Evolutionary conservation across 805 yeast genomes (phyloP).

Genomic region (Lipomyces chichibuensis): DNA sequence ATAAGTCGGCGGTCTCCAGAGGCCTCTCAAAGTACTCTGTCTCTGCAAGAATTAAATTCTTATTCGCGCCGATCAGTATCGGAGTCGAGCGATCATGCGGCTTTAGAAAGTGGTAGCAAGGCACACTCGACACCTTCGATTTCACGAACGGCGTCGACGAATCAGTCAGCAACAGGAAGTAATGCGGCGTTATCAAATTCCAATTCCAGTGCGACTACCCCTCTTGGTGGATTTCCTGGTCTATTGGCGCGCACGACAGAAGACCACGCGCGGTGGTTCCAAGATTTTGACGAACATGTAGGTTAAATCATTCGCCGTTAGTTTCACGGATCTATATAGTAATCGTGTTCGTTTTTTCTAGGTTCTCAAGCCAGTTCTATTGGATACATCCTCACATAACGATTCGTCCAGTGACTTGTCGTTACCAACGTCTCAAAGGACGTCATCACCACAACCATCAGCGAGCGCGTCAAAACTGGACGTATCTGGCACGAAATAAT

Average conservation of each 20-base stretch:
- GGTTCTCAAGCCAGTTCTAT: conserved; percentile 33
- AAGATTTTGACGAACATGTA: conserved; percentile 89
- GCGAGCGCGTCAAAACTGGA: neutral
- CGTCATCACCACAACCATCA: neutral
- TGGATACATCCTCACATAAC: conserved; percentile 16
- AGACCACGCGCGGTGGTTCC: conserved; percentile 88
- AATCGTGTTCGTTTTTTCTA: neutral
- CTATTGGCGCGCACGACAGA: conserved; percentile 46
- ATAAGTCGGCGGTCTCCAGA: conserved; percentile 17
- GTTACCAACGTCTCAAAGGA: neutral
- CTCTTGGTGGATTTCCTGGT: conserved; percentile 18
- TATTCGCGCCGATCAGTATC: conserved; percentile 2
- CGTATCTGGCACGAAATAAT: neutral
- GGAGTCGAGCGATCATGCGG: neutral
- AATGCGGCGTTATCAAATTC: conserved; percentile 15
- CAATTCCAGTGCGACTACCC: conserved; percentile 5
- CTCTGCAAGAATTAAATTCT: conserved; percentile 2
- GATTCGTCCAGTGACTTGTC: neutral
- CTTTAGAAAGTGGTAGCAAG: conserved; percentile 5
- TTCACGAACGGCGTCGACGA: conserved; percentile 32
- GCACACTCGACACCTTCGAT: conserved; percentile 35
- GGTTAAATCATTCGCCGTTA: conserved; percentile 80
- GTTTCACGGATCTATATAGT: neutral
- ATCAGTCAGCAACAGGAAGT: conserved; percentile 9
- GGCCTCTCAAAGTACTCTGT: neutral